Evolutionary conservation across 495 filamentous ascomycete genomes (phyloP).

Genomic region (Chaetomium fimeti): DNA sequence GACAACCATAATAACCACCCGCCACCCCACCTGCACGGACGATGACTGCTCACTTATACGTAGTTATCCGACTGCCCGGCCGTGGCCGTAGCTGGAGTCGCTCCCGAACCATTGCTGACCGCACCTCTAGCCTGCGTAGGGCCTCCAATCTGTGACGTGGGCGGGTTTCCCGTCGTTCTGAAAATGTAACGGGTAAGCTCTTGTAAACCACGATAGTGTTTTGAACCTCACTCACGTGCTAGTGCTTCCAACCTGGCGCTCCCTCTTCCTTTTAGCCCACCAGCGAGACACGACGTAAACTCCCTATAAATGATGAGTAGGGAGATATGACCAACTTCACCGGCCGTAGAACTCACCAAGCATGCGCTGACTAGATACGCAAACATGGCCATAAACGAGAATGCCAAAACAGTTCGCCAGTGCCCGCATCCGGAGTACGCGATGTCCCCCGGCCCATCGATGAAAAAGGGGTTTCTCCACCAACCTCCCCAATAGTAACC

Average conservation of each 20-base stretch:
- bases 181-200: neutral
- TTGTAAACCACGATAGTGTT: neutral
- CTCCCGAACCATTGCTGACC: neutral
- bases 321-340: neutral
- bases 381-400: conserved; percentile 30
- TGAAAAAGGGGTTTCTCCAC: conserved; percentile 12
- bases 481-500: conserved; percentile 31
- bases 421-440: conserved; percentile 18
- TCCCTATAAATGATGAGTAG: conserved; percentile 4
- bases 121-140: neutral
- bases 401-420: conserved; percentile 28
- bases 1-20: too few species aligned
- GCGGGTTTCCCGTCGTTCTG: neutral
- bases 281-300: conserved; percentile 11
- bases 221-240: conserved; percentile 9
- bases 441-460: neutral
- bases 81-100: neutral
- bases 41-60: neutral
- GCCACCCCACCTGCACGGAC: too few species aligned
- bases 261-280: conserved; percentile 1
- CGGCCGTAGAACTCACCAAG: conserved; percentile 20
- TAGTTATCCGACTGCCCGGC: neutral
- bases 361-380: conserved; percentile 26
- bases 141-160: neutral
- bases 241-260: neutral